Conservation (phyloP, 176 grass and related monocot species). For the Avena sativa region DNA sequence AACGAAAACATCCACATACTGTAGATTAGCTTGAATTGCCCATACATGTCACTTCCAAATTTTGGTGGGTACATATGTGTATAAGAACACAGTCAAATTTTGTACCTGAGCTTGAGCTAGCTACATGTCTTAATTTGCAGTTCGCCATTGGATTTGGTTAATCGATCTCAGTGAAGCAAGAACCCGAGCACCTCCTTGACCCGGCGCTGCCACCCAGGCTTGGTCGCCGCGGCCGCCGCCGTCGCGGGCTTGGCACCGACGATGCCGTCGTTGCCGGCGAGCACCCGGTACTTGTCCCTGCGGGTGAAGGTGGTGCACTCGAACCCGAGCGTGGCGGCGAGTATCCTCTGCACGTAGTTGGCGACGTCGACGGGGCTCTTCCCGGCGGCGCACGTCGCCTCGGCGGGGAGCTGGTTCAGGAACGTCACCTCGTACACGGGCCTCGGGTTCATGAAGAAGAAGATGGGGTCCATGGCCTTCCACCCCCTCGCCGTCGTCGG, state of each 20-base stretch:
- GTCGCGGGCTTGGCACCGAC: constrained; percentile 49
- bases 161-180: constrained; percentile 45
- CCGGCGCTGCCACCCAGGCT: constrained; percentile 33
- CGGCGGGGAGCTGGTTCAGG: constrained; percentile 77
- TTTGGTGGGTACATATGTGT: neutral
- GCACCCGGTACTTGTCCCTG: constrained; percentile 92
- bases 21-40: neutral
- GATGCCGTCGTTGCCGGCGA: constrained; percentile 80
- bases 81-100: neutral
- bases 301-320: constrained; percentile 94
- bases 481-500: constrained; percentile 90
- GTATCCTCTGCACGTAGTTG: constrained; percentile 92
- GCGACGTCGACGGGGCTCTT: constrained; percentile 83
- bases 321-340: constrained; percentile 86
- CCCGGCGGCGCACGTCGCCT: constrained; percentile 75
- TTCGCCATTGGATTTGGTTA: neutral
- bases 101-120: neutral
- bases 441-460: constrained; percentile 99
- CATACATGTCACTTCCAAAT: neutral
- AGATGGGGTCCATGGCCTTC: constrained; percentile 99
- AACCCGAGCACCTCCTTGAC: constrained; percentile 48
- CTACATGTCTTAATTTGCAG: neutral
- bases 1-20: neutral
- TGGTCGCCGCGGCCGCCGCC: neutral
- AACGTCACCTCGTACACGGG: constrained; percentile 95